These are phyloP conservation scores for Nicotiana obtusifolia DNA, from an alignment of 257 asterid genomes.

Conservation along the genomic window DNA sequence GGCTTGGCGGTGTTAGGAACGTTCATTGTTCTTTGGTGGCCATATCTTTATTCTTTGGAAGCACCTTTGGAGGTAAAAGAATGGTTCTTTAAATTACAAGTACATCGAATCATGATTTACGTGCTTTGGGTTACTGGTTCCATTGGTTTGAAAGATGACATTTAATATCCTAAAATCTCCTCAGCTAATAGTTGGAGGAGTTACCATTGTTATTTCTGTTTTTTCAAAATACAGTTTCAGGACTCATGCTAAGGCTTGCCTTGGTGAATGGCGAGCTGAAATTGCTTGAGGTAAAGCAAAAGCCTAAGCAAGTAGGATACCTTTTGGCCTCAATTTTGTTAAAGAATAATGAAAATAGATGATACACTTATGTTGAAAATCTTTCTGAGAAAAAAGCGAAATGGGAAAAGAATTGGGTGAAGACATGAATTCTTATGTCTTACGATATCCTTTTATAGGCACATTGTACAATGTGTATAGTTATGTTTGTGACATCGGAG, in stretches of 20 bases:
- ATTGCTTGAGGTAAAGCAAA: not conserved
- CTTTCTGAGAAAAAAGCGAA: not conserved
- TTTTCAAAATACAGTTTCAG: not conserved
- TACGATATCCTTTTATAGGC: not conserved
- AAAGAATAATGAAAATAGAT: not conserved
- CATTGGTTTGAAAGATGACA: not conserved
- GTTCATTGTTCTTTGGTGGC: conserved; percentile 81
- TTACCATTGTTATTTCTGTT: not conserved
- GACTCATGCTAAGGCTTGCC: not conserved
- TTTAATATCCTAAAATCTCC: not conserved
- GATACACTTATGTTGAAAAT: not conserved
- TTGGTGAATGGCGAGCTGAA: not conserved
- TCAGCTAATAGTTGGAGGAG: not conserved
- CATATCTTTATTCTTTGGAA: conserved; percentile 71
- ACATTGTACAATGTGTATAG: not conserved
- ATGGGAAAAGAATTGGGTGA: not conserved
- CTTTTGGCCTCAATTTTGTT: not conserved
- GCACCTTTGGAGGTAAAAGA: conserved; percentile 60
- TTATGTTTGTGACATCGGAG: not conserved
- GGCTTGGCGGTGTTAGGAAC: conserved; percentile 84
- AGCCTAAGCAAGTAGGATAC: not conserved
- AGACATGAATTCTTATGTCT: not conserved
- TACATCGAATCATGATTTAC: not conserved
- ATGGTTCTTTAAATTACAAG: not conserved
- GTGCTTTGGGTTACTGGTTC: not conserved